A percentile compares a stretch with the other conserved stretches of the same genome.
phyloP scores from a whole-genome alignment of 2,329 filamentous ascomycete species.

The Neonectria faginata region DNA sequence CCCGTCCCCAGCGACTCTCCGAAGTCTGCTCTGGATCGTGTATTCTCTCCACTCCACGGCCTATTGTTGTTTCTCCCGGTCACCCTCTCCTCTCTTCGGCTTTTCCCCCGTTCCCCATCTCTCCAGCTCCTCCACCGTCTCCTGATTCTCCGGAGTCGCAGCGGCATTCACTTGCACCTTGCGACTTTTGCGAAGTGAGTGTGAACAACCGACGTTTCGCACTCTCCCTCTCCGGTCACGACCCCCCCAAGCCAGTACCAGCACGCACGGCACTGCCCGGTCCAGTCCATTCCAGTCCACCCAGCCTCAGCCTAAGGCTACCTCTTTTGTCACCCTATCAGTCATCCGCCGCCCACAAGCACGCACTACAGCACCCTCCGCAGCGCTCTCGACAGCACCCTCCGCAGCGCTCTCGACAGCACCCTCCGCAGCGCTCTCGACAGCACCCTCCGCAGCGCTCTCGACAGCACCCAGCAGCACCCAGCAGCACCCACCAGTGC shows the following conservation, averaged over 20 bases:
- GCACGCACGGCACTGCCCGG: conserved; percentile 33
- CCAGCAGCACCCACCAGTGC: conserved; percentile 21
- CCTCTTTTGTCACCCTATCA: conserved; percentile 14
- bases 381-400: neutral
- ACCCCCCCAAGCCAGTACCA: conserved; percentile 28
- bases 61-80: conserved; percentile 44
- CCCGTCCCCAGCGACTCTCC: conserved; percentile 62
- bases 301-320: conserved; percentile 38
- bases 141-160: conserved; percentile 49
- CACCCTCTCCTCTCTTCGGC: conserved; percentile 39
- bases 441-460: conserved; percentile 1
- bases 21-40: conserved; percentile 64
- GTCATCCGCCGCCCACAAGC: conserved; percentile 3
- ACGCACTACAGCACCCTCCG: conserved; percentile 1
- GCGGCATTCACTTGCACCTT: conserved; percentile 66
- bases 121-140: conserved; percentile 19
- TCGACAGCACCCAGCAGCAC: no score
- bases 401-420: neutral
- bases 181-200: conserved; percentile 47
- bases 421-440: neutral
- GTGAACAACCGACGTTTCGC: conserved; percentile 15
- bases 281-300: conserved; percentile 33
- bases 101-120: conserved; percentile 30
- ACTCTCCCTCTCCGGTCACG: conserved; percentile 27
- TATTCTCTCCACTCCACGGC: conserved; percentile 55